phyloP scores from a whole-genome alignment of 1,139 yeast species.

The Saccharomycopsis hybrid region DNA sequence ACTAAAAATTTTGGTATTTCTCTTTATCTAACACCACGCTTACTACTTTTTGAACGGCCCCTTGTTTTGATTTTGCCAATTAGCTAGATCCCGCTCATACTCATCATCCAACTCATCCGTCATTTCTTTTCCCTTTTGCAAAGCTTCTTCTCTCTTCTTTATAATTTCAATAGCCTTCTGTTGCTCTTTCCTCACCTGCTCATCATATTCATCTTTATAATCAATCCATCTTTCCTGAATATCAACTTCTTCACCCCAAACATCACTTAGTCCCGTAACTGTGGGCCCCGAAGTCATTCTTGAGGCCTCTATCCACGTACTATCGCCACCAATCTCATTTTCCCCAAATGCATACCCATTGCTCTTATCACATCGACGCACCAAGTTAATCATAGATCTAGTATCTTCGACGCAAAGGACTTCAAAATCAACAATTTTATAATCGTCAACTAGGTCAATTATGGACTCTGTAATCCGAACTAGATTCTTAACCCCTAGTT shows the following conservation, averaged over 20 bases:
- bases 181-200: conserved; percentile 39
- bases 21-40: no score
- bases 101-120: conserved; percentile 14
- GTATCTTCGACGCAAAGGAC: conserved; percentile 90
- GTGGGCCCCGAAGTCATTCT: conserved; percentile 57
- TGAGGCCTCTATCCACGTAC: conserved; percentile 92
- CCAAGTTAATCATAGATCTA: conserved; percentile 77
- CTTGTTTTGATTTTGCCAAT: conserved; percentile 5
- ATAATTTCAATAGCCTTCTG: conserved; percentile 34
- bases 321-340: conserved; percentile 90
- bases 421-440: conserved; percentile 80
- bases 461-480: conserved; percentile 70
- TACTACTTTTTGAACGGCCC: no score
- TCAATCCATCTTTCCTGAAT: conserved; percentile 97
- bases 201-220: conserved; percentile 69
- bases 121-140: conserved; percentile 28
- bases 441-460: conserved; percentile 81
- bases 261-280: conserved; percentile 31
- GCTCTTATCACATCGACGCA: conserved; percentile 78
- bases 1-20: no score
- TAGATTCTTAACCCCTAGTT: conserved; percentile 37
- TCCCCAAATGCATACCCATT: conserved; percentile 91
- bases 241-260: conserved; percentile 44
- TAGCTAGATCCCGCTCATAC: conserved; percentile 17
- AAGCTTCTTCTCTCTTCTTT: conserved; percentile 28